Evolutionary conservation across 2,329 filamentous ascomycete species (phyloP).

Genomic region (Alternaria rosae): DNA sequence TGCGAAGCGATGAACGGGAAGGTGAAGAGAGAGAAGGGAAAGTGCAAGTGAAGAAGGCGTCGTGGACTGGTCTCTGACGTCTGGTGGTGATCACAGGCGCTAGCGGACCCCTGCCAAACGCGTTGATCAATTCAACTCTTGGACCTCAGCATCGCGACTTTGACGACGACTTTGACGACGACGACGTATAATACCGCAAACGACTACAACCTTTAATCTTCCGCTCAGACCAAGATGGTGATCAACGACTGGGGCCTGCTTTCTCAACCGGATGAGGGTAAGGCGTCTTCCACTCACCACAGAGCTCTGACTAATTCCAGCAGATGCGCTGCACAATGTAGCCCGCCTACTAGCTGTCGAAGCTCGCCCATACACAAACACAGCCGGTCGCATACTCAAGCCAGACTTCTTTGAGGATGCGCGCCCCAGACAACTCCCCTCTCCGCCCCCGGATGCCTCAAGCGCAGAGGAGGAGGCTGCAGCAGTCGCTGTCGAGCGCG

Average conservation of each 20-base stretch:
- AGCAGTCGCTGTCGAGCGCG: conserved; percentile 54
- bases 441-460: conserved; percentile 70
- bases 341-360: conserved; percentile 86
- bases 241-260: conserved; percentile 67
- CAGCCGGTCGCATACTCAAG: conserved; percentile 79
- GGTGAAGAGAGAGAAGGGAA: conserved; percentile 1
- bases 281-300: not conserved
- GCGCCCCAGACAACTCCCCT: conserved; percentile 65
- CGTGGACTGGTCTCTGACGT: conserved; percentile 17
- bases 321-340: conserved; percentile 81
- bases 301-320: conserved; percentile 18
- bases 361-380: conserved; percentile 88
- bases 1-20: not conserved
- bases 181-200: not conserved
- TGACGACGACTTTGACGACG: conserved; percentile 9
- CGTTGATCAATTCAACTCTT: not conserved
- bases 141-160: conserved; percentile 14
- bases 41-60: conserved; percentile 1
- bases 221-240: no score
- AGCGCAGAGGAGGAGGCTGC: conserved; percentile 57
- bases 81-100: conserved; percentile 7
- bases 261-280: conserved; percentile 73
- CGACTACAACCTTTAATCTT: no score
- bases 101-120: conserved; percentile 7
- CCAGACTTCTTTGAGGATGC: conserved; percentile 69